phyloP scores from a whole-genome alignment of 257 asterid genomes.

The Marsdenia floribunda region DNA sequence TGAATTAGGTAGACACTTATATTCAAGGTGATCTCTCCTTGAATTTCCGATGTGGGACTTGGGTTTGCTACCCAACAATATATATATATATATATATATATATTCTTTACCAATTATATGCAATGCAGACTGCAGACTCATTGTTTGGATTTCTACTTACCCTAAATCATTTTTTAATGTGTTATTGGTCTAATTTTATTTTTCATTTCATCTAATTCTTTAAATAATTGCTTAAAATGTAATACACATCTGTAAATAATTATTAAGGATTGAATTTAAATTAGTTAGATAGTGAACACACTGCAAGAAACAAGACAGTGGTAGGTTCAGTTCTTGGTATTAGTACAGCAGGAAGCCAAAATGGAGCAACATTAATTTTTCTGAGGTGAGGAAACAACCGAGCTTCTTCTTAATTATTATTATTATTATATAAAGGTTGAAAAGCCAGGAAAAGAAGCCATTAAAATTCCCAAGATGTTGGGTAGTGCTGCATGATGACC shows the following conservation, averaged over 20 bases:
- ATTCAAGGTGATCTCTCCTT: too few relatives aligned
- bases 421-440: neutral
- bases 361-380: neutral
- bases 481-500: neutral
- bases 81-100: too few relatives aligned
- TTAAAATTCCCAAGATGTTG: slow-evolving; percentile 5
- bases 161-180: neutral
- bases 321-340: neutral
- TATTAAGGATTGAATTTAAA: too few relatives aligned
- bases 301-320: neutral
- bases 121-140: neutral
- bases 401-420: slow-evolving; percentile 9
- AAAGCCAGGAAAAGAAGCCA: neutral
- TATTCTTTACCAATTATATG: neutral
- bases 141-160: neutral
- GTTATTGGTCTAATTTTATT: too few relatives aligned
- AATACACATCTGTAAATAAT: too few relatives aligned
- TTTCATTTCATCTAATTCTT: too few relatives aligned
- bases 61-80: too few relatives aligned
- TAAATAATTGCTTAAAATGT: too few relatives aligned
- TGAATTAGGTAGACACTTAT: too few relatives aligned
- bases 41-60: too few relatives aligned
- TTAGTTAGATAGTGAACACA: neutral
- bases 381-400: slow-evolving; percentile 7
- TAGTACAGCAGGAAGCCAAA: neutral